phyloP scores from a whole-genome alignment of 768 basidiomycete genomes.

The Mycena floridula region DNA sequence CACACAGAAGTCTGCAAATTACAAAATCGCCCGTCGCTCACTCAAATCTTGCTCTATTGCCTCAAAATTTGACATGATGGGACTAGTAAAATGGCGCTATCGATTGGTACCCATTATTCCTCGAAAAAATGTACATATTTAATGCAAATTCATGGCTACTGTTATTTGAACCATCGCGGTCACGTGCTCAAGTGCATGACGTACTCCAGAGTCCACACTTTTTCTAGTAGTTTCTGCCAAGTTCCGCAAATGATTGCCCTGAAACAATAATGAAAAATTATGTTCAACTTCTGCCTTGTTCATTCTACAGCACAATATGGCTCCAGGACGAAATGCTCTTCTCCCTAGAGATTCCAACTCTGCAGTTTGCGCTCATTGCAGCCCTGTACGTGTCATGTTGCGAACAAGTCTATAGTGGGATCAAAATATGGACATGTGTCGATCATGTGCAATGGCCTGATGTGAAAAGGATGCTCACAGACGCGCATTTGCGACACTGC shows the following conservation, averaged over 20 bases:
- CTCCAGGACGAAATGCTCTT: background rate
- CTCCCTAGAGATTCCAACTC: background rate
- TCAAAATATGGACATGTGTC: background rate
- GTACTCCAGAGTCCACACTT: background rate
- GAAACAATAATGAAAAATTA: no score
- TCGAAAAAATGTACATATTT: background rate
- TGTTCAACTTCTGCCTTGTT: background rate
- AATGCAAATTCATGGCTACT: background rate
- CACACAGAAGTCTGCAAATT: background rate
- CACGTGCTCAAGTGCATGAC: no score
- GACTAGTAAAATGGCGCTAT: background rate
- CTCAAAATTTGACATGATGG: background rate
- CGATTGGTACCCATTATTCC: background rate
- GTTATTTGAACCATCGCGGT: background rate
- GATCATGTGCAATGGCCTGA: background rate
- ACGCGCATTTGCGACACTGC: background rate
- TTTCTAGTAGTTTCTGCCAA: background rate
- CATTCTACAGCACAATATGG: background rate
- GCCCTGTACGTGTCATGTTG: background rate
- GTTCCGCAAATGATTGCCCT: no score
- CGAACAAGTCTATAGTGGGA: background rate
- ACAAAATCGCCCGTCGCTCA: background rate
- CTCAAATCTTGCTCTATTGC: background rate
- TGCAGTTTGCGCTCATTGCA: background rate
- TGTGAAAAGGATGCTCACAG: background rate